A percentile compares a stretch with the other conserved stretches of the same genome.
phyloP scores from a whole-genome alignment of 306 rosid genomes.

The Cucurbita moschata region DNA sequence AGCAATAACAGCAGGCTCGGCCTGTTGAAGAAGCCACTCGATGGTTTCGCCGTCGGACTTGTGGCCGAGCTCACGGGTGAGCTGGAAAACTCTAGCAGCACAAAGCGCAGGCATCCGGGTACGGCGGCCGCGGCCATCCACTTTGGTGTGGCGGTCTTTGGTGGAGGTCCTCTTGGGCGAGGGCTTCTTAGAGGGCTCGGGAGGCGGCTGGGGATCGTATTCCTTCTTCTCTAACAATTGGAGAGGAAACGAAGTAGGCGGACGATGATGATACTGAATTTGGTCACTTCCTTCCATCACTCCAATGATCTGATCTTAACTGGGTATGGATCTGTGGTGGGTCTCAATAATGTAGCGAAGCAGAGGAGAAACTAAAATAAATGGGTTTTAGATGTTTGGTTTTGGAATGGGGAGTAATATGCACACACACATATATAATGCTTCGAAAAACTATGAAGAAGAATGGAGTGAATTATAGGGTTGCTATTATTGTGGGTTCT shows the following conservation, averaged over 20 bases:
- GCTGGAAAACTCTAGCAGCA: conserved; percentile 11
- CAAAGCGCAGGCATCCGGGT: conserved; percentile 11
- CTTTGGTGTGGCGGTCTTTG: conserved; percentile 11
- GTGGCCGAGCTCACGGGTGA: conserved; percentile 9
- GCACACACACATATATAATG: neutral
- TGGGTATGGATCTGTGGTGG: neutral
- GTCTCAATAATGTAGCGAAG: neutral
- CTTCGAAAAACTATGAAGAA: neutral
- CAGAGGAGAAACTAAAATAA: neutral
- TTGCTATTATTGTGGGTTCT: conserved; percentile 5
- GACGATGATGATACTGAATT: neutral
- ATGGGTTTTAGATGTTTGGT: neutral
- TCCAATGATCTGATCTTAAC: neutral
- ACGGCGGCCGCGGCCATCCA: conserved; percentile 7
- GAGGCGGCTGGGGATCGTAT: neutral
- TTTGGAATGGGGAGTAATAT: neutral
- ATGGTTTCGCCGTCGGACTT: conserved; percentile 11
- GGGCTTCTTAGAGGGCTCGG: neutral
- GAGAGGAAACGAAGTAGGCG: neutral
- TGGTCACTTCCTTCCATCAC: conserved; percentile 8
- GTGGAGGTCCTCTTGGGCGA: neutral
- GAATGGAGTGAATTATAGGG: neutral
- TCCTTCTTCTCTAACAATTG: conserved; percentile 9
- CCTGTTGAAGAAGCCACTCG: conserved; percentile 13
- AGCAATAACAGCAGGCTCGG: conserved; percentile 6